Base-by-base conservation (phyloP, 352 stramenopile species). In the Pythium periplocum region DNA sequence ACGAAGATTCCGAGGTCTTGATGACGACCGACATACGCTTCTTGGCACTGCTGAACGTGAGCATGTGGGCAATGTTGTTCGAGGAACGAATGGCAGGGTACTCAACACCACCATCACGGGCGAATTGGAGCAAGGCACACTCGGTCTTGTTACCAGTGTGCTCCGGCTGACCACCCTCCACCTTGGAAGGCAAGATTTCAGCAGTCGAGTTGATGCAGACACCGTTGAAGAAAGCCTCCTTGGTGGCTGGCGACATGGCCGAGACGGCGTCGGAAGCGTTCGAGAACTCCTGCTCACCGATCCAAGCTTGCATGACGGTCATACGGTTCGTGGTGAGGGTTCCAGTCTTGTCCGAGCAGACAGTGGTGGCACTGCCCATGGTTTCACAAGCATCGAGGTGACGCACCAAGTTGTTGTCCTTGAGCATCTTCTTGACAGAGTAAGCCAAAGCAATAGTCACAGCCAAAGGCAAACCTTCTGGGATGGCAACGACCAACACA, bases 331-430 rank as follows among this genome's bases (percentile, higher is more conserved):
- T 78, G 2, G 93, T 98, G 10, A 98, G 73, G 45, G 93, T 98
- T 51, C 93, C 93, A 32, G 93, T 98, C 73, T 98, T 98, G 72
- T 98, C 93, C 38, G 81, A 96, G 81, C 90, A 98, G 64, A 99
- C 53, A 97, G 11, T 40, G 31, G 32, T 51, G 45, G 45, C 17
- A 10, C 94, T 98, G 36, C 96, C 95, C 78, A 98, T 97, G 3
- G 96, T 99, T 75, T 99, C 96, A 66, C 95, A 98, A 8, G 95
- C 95, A 42, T 95, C 81, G 48, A 99, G 69, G 51, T 98, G 86
- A 47, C 96, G 96, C 33, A 99, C 96, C 30, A 99, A 81, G 69
- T 97, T 98, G 61, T 98, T 89, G 55, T 98, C 93, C 51, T 86
- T 83, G 55, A 97, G 95, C 95, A 99, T 98, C 59, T 98, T 94